phyloP scores from a whole-genome alignment of 2,329 filamentous ascomycete genomes.

The Hypoxylon rubiginosum region DNA sequence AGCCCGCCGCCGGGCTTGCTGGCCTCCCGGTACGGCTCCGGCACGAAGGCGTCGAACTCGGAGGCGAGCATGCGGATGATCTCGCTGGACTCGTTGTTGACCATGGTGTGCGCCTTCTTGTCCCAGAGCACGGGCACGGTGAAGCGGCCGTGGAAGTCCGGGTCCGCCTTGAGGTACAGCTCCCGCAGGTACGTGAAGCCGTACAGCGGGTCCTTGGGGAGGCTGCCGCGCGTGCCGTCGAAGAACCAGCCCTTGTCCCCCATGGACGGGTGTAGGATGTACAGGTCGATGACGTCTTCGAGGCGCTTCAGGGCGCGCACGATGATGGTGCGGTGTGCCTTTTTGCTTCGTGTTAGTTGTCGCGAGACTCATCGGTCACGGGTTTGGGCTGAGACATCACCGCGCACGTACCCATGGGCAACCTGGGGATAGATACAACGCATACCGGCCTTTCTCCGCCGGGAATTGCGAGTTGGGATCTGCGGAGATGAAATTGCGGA shows the following conservation, averaged over 20 bases:
- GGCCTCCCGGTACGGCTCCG: slow-evolving; percentile 64
- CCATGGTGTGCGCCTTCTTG: slow-evolving; percentile 76
- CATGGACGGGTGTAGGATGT: slow-evolving; percentile 78
- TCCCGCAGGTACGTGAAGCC: slow-evolving; percentile 76
- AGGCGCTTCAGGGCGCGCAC: slow-evolving; percentile 80
- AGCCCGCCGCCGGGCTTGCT: slow-evolving; percentile 66
- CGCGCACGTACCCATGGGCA: slow-evolving; percentile 71
- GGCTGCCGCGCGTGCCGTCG: slow-evolving; percentile 59
- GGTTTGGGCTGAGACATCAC: background rate
- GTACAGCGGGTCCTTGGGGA: slow-evolving; percentile 72
- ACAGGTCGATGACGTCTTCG: slow-evolving; percentile 76
- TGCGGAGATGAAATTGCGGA: slow-evolving; percentile 68
- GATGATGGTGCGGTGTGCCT: slow-evolving; percentile 80
- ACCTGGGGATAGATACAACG: slow-evolving; percentile 70
- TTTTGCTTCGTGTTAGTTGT: slow-evolving; percentile 8
- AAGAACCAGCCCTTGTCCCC: slow-evolving; percentile 68
- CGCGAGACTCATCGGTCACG: background rate
- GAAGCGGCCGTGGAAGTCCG: slow-evolving; percentile 76
- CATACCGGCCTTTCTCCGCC: slow-evolving; percentile 71
- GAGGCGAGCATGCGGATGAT: slow-evolving; percentile 87
- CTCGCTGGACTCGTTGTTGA: slow-evolving; percentile 86
- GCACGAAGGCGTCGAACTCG: slow-evolving; percentile 75
- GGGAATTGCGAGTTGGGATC: slow-evolving; percentile 66
- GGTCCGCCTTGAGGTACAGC: slow-evolving; percentile 77
- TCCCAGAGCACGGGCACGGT: slow-evolving; percentile 82